Evolutionary conservation across 148 eudicot genomes (phyloP).

Genomic region (Simmondsia chinensis): DNA sequence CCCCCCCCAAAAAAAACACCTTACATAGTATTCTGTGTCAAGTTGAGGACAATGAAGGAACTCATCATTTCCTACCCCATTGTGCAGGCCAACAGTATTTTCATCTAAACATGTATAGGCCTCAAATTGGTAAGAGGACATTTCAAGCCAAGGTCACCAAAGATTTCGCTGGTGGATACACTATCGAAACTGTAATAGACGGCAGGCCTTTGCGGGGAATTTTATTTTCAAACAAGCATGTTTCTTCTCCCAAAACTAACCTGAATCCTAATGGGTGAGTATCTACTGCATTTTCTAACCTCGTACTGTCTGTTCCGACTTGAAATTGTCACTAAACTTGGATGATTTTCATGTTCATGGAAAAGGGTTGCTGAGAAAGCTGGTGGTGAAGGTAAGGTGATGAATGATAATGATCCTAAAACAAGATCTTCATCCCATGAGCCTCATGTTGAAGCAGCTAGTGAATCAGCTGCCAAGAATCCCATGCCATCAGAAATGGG

Average conservation of each 20-base stretch:
- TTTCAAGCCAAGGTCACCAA: conserved; percentile 77
- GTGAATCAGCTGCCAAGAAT: conserved; percentile 17
- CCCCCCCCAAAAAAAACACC: too few relatives aligned
- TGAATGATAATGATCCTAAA: conserved; percentile 24
- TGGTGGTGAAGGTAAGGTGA: conserved; percentile 17
- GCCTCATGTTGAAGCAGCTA: conserved; percentile 24
- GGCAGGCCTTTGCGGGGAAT: conserved; percentile 86
- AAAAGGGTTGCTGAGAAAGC: conserved; percentile 29
- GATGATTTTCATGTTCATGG: conserved; percentile 22
- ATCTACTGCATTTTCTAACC: background rate
- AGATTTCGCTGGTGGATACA: conserved; percentile 47
- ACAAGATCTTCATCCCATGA: conserved; percentile 19
- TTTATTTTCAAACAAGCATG: conserved; percentile 45
- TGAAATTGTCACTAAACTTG: conserved; percentile 1
- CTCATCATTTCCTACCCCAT: too few relatives aligned
- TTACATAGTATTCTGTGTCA: too few relatives aligned
- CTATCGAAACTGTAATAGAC: conserved; percentile 78
- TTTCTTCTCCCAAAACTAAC: conserved; percentile 12
- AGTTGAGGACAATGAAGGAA: too few relatives aligned
- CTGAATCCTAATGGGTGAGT: conserved; percentile 36
- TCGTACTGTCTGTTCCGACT: background rate
- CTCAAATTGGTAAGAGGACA: conserved; percentile 63
- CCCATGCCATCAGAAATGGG: conserved; percentile 21
- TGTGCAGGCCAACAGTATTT: conserved; percentile 56
- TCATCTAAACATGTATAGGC: conserved; percentile 53